Conservation (phyloP, 257 asterid species). For the Salvia miltiorrhiza region DNA sequence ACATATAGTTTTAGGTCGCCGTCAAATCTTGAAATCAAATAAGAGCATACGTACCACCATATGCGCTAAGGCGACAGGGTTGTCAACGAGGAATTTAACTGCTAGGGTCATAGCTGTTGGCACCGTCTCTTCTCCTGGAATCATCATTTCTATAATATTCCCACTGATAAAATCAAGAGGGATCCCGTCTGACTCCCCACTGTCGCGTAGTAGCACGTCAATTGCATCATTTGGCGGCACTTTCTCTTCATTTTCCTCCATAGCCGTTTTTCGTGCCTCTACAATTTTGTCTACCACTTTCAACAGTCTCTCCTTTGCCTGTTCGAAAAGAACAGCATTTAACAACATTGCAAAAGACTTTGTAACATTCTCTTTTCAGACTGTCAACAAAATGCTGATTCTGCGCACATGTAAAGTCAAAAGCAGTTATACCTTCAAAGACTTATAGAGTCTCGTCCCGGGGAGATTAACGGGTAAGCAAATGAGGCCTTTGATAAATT, state of each 20-base stretch:
- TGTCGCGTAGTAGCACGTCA: conserved; percentile 66
- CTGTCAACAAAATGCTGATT: too few species aligned
- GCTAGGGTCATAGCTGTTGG: conserved; percentile 87
- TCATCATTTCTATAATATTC: conserved; percentile 90
- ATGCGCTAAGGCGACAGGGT: conserved; percentile 52
- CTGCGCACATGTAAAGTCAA: not conserved
- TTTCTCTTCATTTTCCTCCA: conserved; percentile 28
- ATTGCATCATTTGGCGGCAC: conserved; percentile 44
- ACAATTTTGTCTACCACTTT: conserved; percentile 53
- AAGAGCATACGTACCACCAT: conserved; percentile 51
- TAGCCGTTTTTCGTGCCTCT: conserved; percentile 41
- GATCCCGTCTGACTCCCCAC: conserved; percentile 39
- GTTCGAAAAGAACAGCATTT: not conserved
- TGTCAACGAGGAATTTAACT: conserved; percentile 70
- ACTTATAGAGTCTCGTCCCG: conserved; percentile 75
- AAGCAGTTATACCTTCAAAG: conserved; percentile 57
- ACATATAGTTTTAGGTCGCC: not conserved
- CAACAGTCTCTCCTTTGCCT: conserved; percentile 73
- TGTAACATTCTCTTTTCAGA: not conserved
- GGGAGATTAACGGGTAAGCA: conserved; percentile 92
- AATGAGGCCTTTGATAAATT: conserved; percentile 82
- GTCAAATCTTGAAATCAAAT: not conserved
- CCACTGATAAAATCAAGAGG: conserved; percentile 60
- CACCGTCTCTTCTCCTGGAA: conserved; percentile 91
- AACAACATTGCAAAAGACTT: not conserved